phyloP scores from a whole-genome alignment of 768 basidiomycete genomes.

The Stropharia rugosoannulata region DNA sequence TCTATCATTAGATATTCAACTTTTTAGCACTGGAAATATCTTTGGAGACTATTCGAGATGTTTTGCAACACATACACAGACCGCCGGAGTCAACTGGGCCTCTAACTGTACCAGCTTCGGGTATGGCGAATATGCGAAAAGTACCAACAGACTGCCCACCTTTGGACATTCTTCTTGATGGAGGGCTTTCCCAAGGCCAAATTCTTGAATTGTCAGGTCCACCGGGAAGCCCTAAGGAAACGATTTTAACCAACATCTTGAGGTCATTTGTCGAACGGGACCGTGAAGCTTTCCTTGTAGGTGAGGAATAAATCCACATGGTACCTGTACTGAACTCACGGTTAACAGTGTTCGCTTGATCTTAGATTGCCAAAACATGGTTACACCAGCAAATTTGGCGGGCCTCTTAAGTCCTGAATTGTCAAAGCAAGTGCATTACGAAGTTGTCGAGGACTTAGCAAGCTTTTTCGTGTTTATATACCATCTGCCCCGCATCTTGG shows the following conservation, averaged over 20 bases:
- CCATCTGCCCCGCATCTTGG: constrained; percentile 47
- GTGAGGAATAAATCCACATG: constrained; percentile 32
- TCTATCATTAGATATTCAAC: not conserved
- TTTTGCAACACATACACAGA: constrained; percentile 42
- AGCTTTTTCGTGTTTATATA: constrained; percentile 61
- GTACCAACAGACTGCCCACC: constrained; percentile 44
- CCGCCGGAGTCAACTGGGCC: constrained; percentile 22
- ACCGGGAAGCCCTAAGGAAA: constrained; percentile 69
- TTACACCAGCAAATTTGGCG: constrained; percentile 27
- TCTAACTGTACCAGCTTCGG: constrained; percentile 60
- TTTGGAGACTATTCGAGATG: constrained; percentile 40
- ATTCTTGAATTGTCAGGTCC: constrained; percentile 77
- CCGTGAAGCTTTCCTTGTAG: constrained; percentile 62
- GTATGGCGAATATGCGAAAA: constrained; percentile 26
- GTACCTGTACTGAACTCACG: not conserved
- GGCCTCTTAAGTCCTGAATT: not conserved
- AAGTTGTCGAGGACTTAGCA: constrained; percentile 43
- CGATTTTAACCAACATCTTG: constrained; percentile 49
- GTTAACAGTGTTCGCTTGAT: not conserved
- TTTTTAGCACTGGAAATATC: constrained; percentile 50
- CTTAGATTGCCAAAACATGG: constrained; percentile 49
- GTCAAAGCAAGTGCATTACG: constrained; percentile 34
- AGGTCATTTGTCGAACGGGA: constrained; percentile 43
- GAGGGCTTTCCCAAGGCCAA: constrained; percentile 60
- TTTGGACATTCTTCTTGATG: constrained; percentile 59